Evolutionary conservation across 768 basidiomycete species (phyloP), one percentile per base, ranked within the genome.

Genomic region (Rhizopogon sp.): DNA sequence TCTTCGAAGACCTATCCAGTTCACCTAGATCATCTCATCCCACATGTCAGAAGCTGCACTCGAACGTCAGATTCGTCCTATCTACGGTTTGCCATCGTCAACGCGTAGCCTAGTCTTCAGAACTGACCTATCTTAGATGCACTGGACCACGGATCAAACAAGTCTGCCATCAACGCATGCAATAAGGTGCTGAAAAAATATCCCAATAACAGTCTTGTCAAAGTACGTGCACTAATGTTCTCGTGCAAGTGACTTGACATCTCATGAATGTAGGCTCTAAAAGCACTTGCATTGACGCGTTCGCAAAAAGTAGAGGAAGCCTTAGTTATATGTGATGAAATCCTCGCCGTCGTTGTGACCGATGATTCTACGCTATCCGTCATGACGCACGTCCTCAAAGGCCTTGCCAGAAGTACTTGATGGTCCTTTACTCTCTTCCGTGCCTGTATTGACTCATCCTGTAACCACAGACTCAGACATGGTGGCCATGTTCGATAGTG

Each of bases 171-270:
- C 53, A 83, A 90, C 40, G 78, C 84, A 7, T 92, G 90, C 73
- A 93, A 91, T 70, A 93, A 93, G 71, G 69, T 93, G 29, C 79
- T 93, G 60, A 93, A 92, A 72, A 93, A 92, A 73, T 81, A 90
- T 62, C 87, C 88, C 28, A 83, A 79, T 66, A 87, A 82, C 68
- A 75, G 80, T 42, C 74, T 91, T 33, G 70, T 89, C 65, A 90
- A 90, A 78, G 91, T 82, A 55, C 22, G 59, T 59, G 17, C 28
- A 9, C 13, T 7, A 20, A 40, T 37, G 35, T 13, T 37, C 22
- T 33, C 39, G 5, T 37, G 29, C 25, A n/a, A 22, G n/a, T 39
- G 44, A 41, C 3, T 52, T 45, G 55, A 62, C 57, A 39, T 54
- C 52, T 60, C 63, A 35, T 55, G 47, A 45, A 43, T n/a, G 20